These are phyloP conservation scores for Trichoderma endophyticum DNA, from an alignment of 2,329 filamentous ascomycete genomes.

Conservation along the genomic window DNA sequence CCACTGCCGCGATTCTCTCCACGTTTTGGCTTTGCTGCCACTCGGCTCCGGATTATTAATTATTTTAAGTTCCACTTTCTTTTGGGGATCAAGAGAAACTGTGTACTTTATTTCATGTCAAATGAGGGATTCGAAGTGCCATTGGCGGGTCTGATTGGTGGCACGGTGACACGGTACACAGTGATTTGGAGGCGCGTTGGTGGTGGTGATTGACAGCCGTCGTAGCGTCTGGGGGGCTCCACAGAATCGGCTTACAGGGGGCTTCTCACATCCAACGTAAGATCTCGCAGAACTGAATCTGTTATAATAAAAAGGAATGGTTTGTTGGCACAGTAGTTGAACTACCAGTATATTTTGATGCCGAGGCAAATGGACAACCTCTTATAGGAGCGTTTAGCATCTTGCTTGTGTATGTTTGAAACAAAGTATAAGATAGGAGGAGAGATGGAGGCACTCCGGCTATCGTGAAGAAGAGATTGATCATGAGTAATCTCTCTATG, in stretches of 20 bases:
- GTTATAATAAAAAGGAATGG: neutral
- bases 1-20: neutral
- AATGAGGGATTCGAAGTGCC: neutral
- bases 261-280: neutral
- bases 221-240: neutral
- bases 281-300: neutral
- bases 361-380: neutral
- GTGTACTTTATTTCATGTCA: neutral
- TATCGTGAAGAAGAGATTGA: neutral
- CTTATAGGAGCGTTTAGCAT: neutral
- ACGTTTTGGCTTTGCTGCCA: neutral
- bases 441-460: too few relatives aligned
- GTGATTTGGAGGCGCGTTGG: neutral
- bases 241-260: neutral
- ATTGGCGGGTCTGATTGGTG: neutral
- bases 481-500: too few relatives aligned
- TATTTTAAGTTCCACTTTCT: neutral
- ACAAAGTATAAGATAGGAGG: too few relatives aligned
- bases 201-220: neutral
- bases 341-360: too few relatives aligned
- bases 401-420: neutral
- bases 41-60: neutral
- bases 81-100: neutral
- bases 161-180: neutral
- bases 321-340: accelerated